These are phyloP conservation scores for Tulasnella calospora DNA, from an alignment of 768 basidiomycete genomes.

Conservation along the genomic window DNA sequence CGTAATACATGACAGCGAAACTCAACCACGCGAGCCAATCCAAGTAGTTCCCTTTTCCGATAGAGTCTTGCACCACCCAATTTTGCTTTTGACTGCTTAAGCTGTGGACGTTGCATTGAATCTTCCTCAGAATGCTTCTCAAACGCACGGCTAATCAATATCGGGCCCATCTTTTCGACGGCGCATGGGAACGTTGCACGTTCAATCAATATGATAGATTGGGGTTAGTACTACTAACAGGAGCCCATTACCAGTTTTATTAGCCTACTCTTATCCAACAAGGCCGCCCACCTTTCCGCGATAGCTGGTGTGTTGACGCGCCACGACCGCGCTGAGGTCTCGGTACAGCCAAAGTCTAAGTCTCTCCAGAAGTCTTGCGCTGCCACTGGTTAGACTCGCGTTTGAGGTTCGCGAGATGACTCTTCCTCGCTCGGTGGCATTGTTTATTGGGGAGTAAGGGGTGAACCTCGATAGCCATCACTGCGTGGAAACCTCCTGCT, in stretches of 20 bases:
- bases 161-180: background rate
- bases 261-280: background rate
- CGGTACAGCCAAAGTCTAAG: conserved; percentile 5
- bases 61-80: background rate
- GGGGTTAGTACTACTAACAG: background rate
- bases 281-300: background rate
- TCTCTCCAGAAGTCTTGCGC: background rate
- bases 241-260: background rate
- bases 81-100: background rate
- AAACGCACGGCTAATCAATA: conserved; percentile 3
- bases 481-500: background rate
- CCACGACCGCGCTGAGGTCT: background rate
- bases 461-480: background rate
- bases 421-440: background rate
- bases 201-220: background rate
- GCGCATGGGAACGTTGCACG: background rate
- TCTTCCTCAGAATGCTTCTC: background rate
- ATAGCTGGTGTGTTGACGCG: background rate
- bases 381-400: background rate
- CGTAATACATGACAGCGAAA: background rate
- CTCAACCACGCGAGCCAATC: background rate
- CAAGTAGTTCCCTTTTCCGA: background rate
- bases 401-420: background rate
- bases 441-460: background rate
- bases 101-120: background rate